Percentiles rank a stretch among this genome's conserved stretches.
These are phyloP conservation scores for Phalaenopsis equestris DNA, from an alignment of 106 monocot species.

Conservation along the genomic window DNA sequence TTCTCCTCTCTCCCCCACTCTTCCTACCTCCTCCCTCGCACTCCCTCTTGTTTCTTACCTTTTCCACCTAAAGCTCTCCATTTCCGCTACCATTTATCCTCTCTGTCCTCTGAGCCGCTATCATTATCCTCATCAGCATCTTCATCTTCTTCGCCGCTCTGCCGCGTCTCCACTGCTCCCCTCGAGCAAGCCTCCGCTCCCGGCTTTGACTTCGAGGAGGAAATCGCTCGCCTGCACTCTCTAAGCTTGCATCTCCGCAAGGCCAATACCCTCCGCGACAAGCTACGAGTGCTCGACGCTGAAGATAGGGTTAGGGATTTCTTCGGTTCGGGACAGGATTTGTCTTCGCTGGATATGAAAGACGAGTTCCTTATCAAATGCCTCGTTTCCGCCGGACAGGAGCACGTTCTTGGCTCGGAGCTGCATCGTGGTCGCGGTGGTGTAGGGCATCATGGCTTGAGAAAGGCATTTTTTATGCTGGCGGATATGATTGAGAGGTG, in stretches of 20 bases:
- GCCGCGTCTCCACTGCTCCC: conserved; percentile 38
- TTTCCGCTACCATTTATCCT: not conserved
- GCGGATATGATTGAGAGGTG: conserved; percentile 69
- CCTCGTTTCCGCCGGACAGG: conserved; percentile 82
- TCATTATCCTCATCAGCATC: conserved; percentile 11
- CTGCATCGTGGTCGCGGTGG: conserved; percentile 15
- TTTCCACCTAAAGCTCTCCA: conserved; percentile 8
- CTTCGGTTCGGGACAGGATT: conserved; percentile 14
- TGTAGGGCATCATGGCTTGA: conserved; percentile 18
- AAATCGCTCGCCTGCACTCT: conserved; percentile 46
- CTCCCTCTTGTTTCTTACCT: conserved; percentile 6
- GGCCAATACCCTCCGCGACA: conserved; percentile 27
- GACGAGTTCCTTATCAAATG: conserved; percentile 65
- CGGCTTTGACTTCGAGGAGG: conserved; percentile 34
- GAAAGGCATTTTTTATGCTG: conserved; percentile 45
- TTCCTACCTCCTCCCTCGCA: not conserved
- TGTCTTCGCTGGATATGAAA: conserved; percentile 21
- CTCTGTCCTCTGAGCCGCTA: conserved; percentile 7
- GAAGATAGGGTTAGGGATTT: conserved; percentile 63
- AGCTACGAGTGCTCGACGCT: conserved; percentile 40
- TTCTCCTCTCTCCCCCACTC: not conserved
- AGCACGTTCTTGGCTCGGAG: conserved; percentile 58
- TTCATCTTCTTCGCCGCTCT: conserved; percentile 2
- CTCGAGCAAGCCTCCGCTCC: conserved; percentile 40
- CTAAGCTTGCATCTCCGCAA: conserved; percentile 32